These are phyloP conservation scores for Pseudonitzschia multiseries DNA, from an alignment of 108 stramenopile genomes.

Conservation along the genomic window DNA sequence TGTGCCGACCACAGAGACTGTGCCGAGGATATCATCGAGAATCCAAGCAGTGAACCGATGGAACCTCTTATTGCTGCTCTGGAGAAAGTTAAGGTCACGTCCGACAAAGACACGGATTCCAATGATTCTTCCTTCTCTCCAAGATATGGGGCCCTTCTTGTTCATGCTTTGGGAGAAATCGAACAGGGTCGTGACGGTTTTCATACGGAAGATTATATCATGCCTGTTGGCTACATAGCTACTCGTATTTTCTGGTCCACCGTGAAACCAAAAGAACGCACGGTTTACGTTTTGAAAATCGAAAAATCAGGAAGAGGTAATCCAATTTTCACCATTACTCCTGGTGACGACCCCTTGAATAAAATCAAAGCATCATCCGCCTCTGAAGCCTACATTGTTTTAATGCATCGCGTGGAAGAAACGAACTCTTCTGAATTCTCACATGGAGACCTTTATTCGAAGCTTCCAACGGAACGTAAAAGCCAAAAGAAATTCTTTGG, in stretches of 20 bases:
- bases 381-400: slow-evolving; percentile 32
- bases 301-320: slow-evolving; percentile 22
- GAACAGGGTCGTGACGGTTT: slow-evolving; percentile 54
- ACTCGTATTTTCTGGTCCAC: slow-evolving; percentile 75
- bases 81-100: slow-evolving; percentile 28
- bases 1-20: slow-evolving; percentile 42
- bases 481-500: slow-evolving; percentile 45
- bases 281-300: slow-evolving; percentile 62
- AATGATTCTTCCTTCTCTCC: slow-evolving; percentile 31
- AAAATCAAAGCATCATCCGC: slow-evolving; percentile 34
- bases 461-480: slow-evolving; percentile 46
- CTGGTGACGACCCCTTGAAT: slow-evolving; percentile 46
- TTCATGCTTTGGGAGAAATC: slow-evolving; percentile 63
- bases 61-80: slow-evolving; percentile 49
- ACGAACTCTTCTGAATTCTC: slow-evolving; percentile 53
- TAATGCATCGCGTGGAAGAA: slow-evolving; percentile 42
- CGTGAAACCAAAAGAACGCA: slow-evolving; percentile 38
- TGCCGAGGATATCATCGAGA: slow-evolving; percentile 33
- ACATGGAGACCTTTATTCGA: slow-evolving; percentile 51
- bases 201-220: slow-evolving; percentile 58
- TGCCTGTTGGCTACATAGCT: slow-evolving; percentile 55
- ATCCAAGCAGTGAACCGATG: slow-evolving; percentile 59
- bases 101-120: slow-evolving; percentile 30
- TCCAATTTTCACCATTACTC: slow-evolving; percentile 49
- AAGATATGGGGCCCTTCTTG: slow-evolving; percentile 49